Percentiles rank a stretch among this genome's conserved stretches.
Evolutionary conservation across 768 basidiomycete species (phyloP).

Genomic region (Chalciporus piperatus): DNA sequence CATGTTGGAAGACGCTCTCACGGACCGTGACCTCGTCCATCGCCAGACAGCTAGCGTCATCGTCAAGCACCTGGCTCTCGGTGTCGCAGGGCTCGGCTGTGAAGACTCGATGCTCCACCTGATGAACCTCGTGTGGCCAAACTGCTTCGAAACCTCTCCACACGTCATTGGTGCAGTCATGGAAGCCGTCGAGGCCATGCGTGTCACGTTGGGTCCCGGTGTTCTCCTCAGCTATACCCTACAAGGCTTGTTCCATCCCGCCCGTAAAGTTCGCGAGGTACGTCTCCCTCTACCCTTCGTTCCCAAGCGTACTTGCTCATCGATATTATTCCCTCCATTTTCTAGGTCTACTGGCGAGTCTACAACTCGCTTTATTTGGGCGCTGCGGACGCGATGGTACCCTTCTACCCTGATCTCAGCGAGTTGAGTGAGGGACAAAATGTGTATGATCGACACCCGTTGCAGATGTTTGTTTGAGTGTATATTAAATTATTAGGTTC

Average conservation of each 20-base stretch:
- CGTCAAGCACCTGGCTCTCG: conserved; percentile 95
- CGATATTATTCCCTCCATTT: neutral
- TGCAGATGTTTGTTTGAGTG: conserved; percentile 77
- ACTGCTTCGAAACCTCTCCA: conserved; percentile 97
- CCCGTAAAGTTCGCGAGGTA: conserved; percentile 94
- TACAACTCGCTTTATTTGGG: conserved; percentile 96
- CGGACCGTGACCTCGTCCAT: conserved; percentile 97
- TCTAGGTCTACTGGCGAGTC: conserved; percentile 82
- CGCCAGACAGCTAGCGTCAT: conserved; percentile 98
- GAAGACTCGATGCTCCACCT: conserved; percentile 98
- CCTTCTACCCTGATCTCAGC: conserved; percentile 89
- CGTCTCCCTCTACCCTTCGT: conserved; percentile 17
- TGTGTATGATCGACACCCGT: conserved; percentile 78
- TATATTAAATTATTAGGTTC: neutral
- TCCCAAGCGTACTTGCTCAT: conserved; percentile 1
- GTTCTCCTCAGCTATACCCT: conserved; percentile 88
- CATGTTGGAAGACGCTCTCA: conserved; percentile 96
- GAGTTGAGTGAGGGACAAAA: conserved; percentile 92
- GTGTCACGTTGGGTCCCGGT: conserved; percentile 92
- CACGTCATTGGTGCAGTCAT: conserved; percentile 98
- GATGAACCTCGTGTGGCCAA: conserved; percentile 99
- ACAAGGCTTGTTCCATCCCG: conserved; percentile 96
- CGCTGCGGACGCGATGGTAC: conserved; percentile 86
- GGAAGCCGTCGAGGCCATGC: conserved; percentile 98
- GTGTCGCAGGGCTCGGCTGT: conserved; percentile 94